phyloP scores from a whole-genome alignment of 768 basidiomycete genomes.

The Russula earlei region DNA sequence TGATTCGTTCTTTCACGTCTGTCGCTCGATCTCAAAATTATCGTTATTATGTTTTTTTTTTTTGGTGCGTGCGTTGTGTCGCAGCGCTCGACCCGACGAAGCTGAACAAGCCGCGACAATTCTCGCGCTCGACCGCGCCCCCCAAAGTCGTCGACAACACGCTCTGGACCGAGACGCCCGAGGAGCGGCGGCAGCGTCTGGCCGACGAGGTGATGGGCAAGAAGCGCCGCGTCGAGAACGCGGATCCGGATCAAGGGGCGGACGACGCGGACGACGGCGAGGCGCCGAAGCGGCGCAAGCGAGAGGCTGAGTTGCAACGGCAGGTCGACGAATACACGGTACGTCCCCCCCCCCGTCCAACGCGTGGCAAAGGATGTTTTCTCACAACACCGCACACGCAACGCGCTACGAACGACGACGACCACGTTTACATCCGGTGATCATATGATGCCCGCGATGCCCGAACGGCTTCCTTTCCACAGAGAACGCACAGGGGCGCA shows the following conservation, averaged over 20 bases:
- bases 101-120: slow-evolving; percentile 62
- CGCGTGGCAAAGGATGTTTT: too few relatives aligned
- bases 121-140: slow-evolving; percentile 45
- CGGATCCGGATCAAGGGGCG: slow-evolving; percentile 29
- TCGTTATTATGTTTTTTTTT: too few relatives aligned
- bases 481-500: slow-evolving; percentile 25
- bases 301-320: slow-evolving; percentile 58
- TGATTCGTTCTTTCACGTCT: too few relatives aligned
- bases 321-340: slow-evolving; percentile 80
- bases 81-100: slow-evolving; percentile 83
- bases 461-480: background rate
- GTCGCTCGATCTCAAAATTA: too few relatives aligned
- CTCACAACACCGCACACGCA: too few relatives aligned
- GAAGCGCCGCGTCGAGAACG: slow-evolving; percentile 61
- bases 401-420: too few relatives aligned
- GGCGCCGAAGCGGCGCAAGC: slow-evolving; percentile 45
- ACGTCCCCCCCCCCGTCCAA: slow-evolving; percentile 21
- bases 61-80: too few relatives aligned
- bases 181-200: slow-evolving; percentile 83
- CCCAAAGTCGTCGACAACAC: slow-evolving; percentile 43
- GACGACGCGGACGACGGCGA: slow-evolving; percentile 31
- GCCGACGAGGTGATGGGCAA: slow-evolving; percentile 92
- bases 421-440: too few relatives aligned
- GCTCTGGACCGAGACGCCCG: slow-evolving; percentile 97
- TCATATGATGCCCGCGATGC: too few relatives aligned